phyloP scores from a whole-genome alignment of 106 monocot genomes.

The Gastrodia elata region DNA sequence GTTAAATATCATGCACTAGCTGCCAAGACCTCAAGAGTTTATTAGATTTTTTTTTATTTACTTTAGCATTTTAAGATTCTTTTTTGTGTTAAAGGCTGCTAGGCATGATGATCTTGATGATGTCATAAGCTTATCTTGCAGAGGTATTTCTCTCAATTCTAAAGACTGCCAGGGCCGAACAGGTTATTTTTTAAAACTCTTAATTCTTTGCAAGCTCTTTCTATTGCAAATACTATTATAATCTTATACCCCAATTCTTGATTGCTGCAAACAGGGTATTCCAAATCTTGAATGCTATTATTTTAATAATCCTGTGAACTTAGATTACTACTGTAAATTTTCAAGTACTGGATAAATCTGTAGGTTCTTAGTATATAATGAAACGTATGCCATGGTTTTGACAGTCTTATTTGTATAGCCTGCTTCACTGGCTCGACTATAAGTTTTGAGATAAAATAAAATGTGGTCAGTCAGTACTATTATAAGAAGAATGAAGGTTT shows the following conservation, averaged over 20 bases:
- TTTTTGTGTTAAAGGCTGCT: conserved; percentile 32
- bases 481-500: neutral
- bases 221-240: too few relatives aligned
- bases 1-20: neutral
- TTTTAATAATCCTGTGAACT: neutral
- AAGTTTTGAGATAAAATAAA: neutral
- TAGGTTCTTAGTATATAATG: neutral
- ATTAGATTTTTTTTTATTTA: neutral
- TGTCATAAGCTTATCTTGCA: conserved; percentile 28
- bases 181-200: conserved; percentile 22
- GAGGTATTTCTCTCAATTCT: conserved; percentile 35
- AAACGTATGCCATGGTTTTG: neutral
- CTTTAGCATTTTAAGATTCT: neutral
- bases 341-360: neutral
- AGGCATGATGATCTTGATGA: conserved; percentile 62
- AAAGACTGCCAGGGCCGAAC: conserved; percentile 46
- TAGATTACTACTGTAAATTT: neutral
- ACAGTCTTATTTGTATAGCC: neutral
- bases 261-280: neutral
- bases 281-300: neutral
- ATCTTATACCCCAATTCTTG: neutral
- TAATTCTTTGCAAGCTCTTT: neutral
- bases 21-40: neutral
- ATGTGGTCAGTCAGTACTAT: neutral
- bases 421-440: neutral